A percentile compares a stretch with the other conserved stretches of the same genome.
Conservation (phyloP, 306 rosid genomes). For the Prunus mira region DNA sequence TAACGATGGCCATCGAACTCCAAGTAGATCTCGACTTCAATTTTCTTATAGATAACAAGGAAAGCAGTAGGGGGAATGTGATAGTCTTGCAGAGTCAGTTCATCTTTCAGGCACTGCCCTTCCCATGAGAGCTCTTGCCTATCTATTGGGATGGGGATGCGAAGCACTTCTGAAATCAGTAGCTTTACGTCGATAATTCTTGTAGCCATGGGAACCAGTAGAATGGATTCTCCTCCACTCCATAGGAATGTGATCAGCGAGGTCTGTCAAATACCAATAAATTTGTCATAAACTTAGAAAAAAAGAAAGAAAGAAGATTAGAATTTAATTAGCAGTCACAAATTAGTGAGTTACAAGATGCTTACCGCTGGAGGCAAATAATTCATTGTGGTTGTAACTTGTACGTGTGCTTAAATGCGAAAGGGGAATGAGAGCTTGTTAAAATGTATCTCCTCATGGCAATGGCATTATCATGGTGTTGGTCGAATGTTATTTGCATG, state of each 20-base stretch:
- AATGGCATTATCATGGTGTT: too few species aligned
- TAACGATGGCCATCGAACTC: background rate
- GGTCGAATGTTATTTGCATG: too few species aligned
- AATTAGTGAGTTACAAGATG: too few species aligned
- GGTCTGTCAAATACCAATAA: background rate
- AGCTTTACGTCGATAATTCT: background rate
- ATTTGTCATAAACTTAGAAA: too few species aligned
- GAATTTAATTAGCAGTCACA: too few species aligned
- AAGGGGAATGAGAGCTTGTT: too few species aligned
- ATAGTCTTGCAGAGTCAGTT: background rate
- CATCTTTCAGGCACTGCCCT: background rate
- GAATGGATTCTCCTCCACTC: background rate
- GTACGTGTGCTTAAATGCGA: too few species aligned
- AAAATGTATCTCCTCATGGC: too few species aligned
- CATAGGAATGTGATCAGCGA: background rate
- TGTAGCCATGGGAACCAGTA: background rate
- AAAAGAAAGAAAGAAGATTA: too few species aligned
- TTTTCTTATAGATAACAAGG: background rate
- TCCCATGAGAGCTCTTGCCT: background rate
- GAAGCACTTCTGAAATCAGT: background rate
- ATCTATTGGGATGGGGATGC: background rate
- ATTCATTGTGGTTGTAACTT: too few species aligned
- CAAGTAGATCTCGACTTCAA: background rate
- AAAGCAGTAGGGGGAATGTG: background rate
- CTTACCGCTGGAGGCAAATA: too few species aligned